Percentiles rank a stretch among this genome's conserved stretches.
Evolutionary conservation across 148 eudicot genomes (phyloP).

Genomic region (Salicornia ramosissima): DNA sequence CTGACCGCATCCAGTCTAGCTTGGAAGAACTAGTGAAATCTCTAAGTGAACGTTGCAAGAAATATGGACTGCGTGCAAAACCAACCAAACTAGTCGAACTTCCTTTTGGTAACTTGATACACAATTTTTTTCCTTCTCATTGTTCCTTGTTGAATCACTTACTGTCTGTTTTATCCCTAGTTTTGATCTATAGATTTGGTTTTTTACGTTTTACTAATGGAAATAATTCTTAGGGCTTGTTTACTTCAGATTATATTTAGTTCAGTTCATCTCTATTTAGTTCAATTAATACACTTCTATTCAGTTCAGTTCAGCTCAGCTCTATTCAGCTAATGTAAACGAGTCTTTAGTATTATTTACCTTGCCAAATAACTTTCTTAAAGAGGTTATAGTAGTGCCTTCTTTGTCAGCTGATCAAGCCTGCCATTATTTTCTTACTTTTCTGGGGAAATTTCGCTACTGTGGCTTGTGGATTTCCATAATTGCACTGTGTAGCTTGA

Average conservation of each 20-base stretch:
- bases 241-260: too few species aligned
- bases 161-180: background rate
- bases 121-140: conserved; percentile 9
- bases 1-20: conserved; percentile 57
- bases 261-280: too few species aligned
- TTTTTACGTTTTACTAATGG: background rate
- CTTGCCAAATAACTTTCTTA: background rate
- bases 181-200: background rate
- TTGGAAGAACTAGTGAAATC: conserved; percentile 81
- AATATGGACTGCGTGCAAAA: conserved; percentile 84
- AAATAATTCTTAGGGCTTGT: too few species aligned
- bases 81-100: conserved; percentile 88
- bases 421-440: background rate
- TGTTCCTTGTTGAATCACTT: background rate
- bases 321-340: too few species aligned
- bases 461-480: too few species aligned
- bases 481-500: too few species aligned
- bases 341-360: too few species aligned
- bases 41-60: conserved; percentile 92
- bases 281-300: background rate
- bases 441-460: too few species aligned
- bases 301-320: too few species aligned
- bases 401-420: background rate
- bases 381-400: background rate
- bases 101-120: conserved; percentile 71